These are phyloP conservation scores for Yarrowia sp. DNA, from an alignment of 805 yeast genomes.

Conservation along the genomic window DNA sequence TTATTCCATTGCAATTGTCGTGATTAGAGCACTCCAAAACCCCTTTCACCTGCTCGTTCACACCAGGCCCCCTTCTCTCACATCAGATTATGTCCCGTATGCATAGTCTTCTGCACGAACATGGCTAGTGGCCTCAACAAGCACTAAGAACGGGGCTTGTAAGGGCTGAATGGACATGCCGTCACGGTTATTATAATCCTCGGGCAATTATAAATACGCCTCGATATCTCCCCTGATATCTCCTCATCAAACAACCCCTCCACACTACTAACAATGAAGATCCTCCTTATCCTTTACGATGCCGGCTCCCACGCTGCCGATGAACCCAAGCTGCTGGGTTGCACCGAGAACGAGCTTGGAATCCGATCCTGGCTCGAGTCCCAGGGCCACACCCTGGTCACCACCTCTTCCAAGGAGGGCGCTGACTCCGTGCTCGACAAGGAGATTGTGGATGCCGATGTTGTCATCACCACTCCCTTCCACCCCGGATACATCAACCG, in stretches of 20 bases:
- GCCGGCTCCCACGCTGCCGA: constrained; percentile 67
- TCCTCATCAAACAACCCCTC: background rate
- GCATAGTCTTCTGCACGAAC: constrained; percentile 3
- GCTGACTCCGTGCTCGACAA: constrained; percentile 64
- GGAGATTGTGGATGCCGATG: constrained; percentile 73
- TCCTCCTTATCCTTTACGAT: constrained; percentile 64
- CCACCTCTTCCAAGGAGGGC: constrained; percentile 75
- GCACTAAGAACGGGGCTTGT: constrained; percentile 23
- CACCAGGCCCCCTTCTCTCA: no score
- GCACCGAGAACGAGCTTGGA: constrained; percentile 79
- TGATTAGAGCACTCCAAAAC: background rate
- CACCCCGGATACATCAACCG: constrained; percentile 78
- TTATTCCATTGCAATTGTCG: constrained; percentile 8
- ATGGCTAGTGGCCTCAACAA: constrained; percentile 33
- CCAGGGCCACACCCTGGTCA: constrained; percentile 69
- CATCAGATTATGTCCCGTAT: constrained; percentile 9
- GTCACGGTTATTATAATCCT: constrained; percentile 1
- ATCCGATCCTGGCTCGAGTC: constrained; percentile 66
- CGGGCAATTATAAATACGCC: constrained; percentile 25
- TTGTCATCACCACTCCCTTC: constrained; percentile 82
- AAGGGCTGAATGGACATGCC: background rate
- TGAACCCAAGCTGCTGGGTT: constrained; percentile 68
- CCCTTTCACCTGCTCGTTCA: no score
- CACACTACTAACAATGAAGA: constrained; percentile 48
- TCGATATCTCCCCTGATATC: background rate